Conservation (phyloP, 768 basidiomycete species). For the Mycena metata region DNA sequence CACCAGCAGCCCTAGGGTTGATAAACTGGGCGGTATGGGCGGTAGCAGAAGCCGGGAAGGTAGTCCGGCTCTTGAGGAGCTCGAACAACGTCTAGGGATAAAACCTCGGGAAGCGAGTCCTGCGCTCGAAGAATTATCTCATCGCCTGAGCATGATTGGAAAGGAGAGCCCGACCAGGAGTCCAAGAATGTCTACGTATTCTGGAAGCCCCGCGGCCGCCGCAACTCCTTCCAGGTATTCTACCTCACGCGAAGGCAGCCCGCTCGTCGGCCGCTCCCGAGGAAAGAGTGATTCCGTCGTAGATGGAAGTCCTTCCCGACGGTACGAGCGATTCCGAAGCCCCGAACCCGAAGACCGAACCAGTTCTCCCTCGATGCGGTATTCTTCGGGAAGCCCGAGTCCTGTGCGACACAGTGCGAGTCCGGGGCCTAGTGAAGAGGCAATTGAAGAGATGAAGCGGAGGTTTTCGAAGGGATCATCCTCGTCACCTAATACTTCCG, state of each 20-base stretch:
- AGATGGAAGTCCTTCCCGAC: conserved; percentile 38
- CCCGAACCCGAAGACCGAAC: conserved; percentile 36
- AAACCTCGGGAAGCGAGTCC: conserved; percentile 70
- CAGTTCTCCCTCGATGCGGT: conserved; percentile 35
- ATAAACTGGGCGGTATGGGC: conserved; percentile 60
- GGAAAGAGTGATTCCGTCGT: conserved; percentile 30
- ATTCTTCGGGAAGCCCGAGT: conserved; percentile 40
- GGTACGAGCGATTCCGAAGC: conserved; percentile 44
- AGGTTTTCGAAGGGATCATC: conserved; percentile 58
- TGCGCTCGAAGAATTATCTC: conserved; percentile 63
- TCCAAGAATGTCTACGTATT: conserved; percentile 36
- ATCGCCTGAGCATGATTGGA: conserved; percentile 57
- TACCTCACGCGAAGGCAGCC: conserved; percentile 45
- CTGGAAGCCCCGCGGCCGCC: conserved; percentile 35
- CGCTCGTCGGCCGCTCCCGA: conserved; percentile 43
- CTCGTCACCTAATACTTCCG: conserved; percentile 47
- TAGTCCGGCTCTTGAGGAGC: conserved; percentile 74
- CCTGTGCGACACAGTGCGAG: conserved; percentile 46
- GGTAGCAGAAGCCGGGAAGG: conserved; percentile 62
- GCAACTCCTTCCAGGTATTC: conserved; percentile 42
- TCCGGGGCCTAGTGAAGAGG: conserved; percentile 59
- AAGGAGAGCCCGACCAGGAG: conserved; percentile 48
- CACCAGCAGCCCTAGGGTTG: conserved; percentile 47
- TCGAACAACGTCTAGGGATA: conserved; percentile 71
- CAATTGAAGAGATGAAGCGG: conserved; percentile 75